phyloP scores from a whole-genome alignment of 2,329 filamentous ascomycete species.

The Fusarium ramigenum region DNA sequence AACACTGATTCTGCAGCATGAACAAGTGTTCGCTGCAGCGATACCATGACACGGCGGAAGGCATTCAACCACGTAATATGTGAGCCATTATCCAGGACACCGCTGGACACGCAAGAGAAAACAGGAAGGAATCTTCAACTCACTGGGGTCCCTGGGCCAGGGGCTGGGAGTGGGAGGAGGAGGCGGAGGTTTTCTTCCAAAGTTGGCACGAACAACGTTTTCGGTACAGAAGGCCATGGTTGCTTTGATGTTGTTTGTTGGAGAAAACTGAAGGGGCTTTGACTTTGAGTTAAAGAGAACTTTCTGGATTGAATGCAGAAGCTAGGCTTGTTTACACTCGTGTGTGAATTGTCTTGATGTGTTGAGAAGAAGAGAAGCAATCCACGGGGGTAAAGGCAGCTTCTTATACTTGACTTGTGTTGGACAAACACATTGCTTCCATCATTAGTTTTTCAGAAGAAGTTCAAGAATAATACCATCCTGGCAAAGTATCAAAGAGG shows the following conservation, averaged over 20 bases:
- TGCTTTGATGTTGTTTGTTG: not conserved
- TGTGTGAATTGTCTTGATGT: not conserved
- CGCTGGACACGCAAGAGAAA: not conserved
- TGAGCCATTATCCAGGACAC: not conserved
- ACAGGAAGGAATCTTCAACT: not conserved
- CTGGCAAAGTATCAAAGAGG: not conserved
- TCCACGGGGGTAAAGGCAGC: not conserved
- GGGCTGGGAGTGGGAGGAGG: conserved; percentile 12
- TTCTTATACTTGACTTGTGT: conserved; percentile 15
- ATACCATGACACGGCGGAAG: conserved; percentile 16
- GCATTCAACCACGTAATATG: conserved; percentile 1
- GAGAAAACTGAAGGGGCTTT: not conserved
- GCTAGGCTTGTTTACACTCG: not conserved
- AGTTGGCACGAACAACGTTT: not conserved
- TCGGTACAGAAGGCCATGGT: conserved; percentile 18
- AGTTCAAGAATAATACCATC: not conserved
- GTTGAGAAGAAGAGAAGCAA: not conserved
- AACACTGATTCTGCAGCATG: conserved; percentile 4
- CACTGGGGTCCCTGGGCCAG: conserved; percentile 27
- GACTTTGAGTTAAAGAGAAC: not conserved
- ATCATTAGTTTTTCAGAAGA: not conserved
- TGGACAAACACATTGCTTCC: not conserved
- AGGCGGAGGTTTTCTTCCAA: conserved; percentile 9
- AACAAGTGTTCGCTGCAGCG: conserved; percentile 6
- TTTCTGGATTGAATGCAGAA: not conserved